Evolutionary conservation across 768 basidiomycete genomes (phyloP).

Genomic region (Kwoniella dejecticola): DNA sequence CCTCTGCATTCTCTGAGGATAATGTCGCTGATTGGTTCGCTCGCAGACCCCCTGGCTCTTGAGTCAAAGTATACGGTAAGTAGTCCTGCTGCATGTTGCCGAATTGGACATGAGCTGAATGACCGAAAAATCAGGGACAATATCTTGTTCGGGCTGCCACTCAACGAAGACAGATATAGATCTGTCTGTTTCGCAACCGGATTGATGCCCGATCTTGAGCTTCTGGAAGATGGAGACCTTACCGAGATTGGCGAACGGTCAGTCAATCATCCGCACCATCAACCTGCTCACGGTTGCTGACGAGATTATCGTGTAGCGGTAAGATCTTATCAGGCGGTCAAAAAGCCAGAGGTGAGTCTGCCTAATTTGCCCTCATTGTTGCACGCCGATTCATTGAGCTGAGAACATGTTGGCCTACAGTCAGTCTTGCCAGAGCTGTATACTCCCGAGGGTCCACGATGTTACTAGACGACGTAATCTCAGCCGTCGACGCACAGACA

Average conservation of each 20-base stretch:
- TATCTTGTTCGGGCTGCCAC: conserved; percentile 60
- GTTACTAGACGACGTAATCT: conserved; percentile 69
- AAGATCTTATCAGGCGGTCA: conserved; percentile 61
- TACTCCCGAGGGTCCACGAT: conserved; percentile 66
- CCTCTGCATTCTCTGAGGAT: not conserved
- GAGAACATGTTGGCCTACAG: conserved; percentile 10
- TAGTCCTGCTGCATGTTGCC: not conserved
- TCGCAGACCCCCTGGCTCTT: conserved; percentile 43
- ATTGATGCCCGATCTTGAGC: conserved; percentile 57
- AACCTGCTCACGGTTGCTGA: too few species aligned
- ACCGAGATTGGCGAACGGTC: conserved; percentile 71
- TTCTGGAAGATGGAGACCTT: conserved; percentile 65
- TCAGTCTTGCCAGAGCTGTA: conserved; percentile 65
- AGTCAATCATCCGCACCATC: too few species aligned
- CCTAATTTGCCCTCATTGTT: not conserved
- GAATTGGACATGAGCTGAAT: not conserved
- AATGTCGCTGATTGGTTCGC: not conserved
- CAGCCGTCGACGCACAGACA: conserved; percentile 66
- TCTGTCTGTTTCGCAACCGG: conserved; percentile 21
- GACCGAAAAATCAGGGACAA: conserved; percentile 57
- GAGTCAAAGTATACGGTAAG: conserved; percentile 40
- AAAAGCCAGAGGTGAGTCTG: conserved; percentile 61
- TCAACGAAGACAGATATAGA: conserved; percentile 58
- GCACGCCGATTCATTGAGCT: not conserved
- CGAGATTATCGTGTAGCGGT: conserved; percentile 16